Evolutionary conservation across 1,139 yeast genomes (phyloP), one percentile per base, ranked within the genome.

Genomic region (Yarrowia galli): DNA sequence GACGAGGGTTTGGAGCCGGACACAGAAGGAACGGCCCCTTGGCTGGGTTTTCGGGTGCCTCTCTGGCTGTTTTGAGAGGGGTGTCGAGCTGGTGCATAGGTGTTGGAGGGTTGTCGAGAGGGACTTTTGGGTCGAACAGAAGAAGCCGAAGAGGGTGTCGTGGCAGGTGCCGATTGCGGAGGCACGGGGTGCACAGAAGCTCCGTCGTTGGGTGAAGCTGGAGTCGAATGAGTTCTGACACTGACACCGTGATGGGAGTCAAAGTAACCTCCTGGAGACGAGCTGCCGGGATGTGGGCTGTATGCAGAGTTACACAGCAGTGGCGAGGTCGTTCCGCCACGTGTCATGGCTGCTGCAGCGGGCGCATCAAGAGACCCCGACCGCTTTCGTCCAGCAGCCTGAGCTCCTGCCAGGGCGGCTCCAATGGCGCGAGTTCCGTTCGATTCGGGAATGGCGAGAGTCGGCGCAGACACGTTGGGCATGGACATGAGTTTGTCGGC

Each of bases 21-120:
- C 12, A 48, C 49, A 3, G 69, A n/a, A 18, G 61, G 48, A 6
- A 60, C 63, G 7, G 63, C 13, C 5, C 38, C 40, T 42, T 58
- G 64, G 32, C 40, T 36, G 15, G 67, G 15, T 28, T 40, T 67
- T 54, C 18, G 70, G 54, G 49, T 54, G 63, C 43, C 45, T 18
- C 65, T 8, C 22, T 45, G 45, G 40, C 9, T 25, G 42, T 23
- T 18, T 32, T 64, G 68, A 4, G 72, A 70, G 2, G 76, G 76
- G 12, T 68, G 68, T 35, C 78, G 69, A 4, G 70, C 68, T 0
- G 78, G 77, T 4, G 77, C 76, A 69, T 75, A 75, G 0, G 78
- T 74, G 63, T 69, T 71, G 18, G 77, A 73, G 15, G 74, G 74
- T 9, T 74, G 71, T 20, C 78, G 67, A 3, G 71, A 69, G 18